Evolutionary conservation across 2,329 filamentous ascomycete species (phyloP).

Genomic region (Exophiala bonariae): DNA sequence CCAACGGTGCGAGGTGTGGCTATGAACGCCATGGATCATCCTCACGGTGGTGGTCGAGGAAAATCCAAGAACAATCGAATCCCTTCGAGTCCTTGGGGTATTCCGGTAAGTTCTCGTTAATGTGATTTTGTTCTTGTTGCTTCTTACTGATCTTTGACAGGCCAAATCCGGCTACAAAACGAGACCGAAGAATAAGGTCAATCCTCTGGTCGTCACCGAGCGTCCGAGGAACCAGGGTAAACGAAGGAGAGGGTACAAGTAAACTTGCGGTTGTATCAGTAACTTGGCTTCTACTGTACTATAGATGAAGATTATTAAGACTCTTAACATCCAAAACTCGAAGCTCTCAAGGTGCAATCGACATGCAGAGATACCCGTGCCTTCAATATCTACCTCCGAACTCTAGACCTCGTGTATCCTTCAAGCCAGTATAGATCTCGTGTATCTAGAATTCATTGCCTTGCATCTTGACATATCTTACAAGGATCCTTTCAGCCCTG

Average conservation of each 20-base stretch:
- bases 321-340: too few relatives aligned
- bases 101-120: slow-evolving; percentile 68
- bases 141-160: slow-evolving; percentile 33
- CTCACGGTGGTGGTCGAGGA: slow-evolving; percentile 97
- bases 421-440: too few relatives aligned
- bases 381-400: too few relatives aligned
- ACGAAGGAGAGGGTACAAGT: slow-evolving; percentile 52
- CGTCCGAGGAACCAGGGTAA: slow-evolving; percentile 89
- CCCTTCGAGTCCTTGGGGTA: slow-evolving; percentile 95
- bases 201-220: slow-evolving; percentile 85
- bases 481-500: too few relatives aligned
- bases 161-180: slow-evolving; percentile 76
- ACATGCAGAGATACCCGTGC: too few relatives aligned
- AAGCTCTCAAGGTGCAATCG: too few relatives aligned
- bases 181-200: slow-evolving; percentile 80
- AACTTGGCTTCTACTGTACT: slow-evolving; percentile 7
- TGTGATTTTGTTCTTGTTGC: slow-evolving; percentile 4
- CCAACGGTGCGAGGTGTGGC: slow-evolving; percentile 96
- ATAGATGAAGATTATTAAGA: slow-evolving; percentile 20
- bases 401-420: too few relatives aligned
- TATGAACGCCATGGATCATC: slow-evolving; percentile 99
- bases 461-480: too few relatives aligned
- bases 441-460: too few relatives aligned
- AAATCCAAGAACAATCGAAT: slow-evolving; percentile 98
- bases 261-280: slow-evolving; percentile 12